These are phyloP conservation scores for Diutina sp. DNA, from an alignment of 1,139 yeast species.

Conservation along the genomic window DNA sequence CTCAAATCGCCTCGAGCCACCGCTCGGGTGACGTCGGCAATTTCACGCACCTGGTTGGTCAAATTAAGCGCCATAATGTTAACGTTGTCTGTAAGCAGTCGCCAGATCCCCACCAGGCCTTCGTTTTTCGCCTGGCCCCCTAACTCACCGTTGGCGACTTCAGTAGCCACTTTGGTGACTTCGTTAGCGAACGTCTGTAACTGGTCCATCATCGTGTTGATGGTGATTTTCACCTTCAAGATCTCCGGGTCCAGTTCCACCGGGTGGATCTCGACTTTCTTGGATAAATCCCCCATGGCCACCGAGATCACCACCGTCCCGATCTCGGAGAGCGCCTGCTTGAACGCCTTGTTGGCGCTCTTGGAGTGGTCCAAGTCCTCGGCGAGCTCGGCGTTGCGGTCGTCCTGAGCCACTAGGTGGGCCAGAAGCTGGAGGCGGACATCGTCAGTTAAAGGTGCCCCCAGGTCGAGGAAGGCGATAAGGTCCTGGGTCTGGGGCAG, in stretches of 20 bases:
- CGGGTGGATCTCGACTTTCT: conserved; percentile 60
- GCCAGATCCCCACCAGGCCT: conserved; percentile 80
- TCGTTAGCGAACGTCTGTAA: conserved; percentile 72
- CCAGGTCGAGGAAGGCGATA: not conserved
- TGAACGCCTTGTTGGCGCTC: conserved; percentile 59
- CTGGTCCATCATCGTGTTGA: conserved; percentile 83
- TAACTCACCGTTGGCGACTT: conserved; percentile 78
- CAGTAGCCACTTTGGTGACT: conserved; percentile 77
- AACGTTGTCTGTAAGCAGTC: conserved; percentile 71
- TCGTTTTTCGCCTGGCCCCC: conserved; percentile 84
- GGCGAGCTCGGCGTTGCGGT: not conserved
- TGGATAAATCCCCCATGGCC: conserved; percentile 75
- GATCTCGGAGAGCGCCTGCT: conserved; percentile 63
- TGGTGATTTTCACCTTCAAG: conserved; percentile 64
- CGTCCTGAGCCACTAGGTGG: not conserved
- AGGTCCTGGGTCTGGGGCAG: not conserved
- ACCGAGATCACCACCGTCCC: conserved; percentile 77
- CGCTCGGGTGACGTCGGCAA: conserved; percentile 79
- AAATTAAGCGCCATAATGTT: conserved; percentile 80
- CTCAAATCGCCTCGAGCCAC: conserved; percentile 74
- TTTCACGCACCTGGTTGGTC: conserved; percentile 75
- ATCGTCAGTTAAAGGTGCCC: not conserved
- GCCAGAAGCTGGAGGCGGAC: not conserved
- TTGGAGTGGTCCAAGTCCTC: not conserved
- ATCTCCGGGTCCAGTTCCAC: conserved; percentile 69